These are phyloP conservation scores for Trametes cinnabarina DNA, from an alignment of 768 basidiomycete genomes.

Conservation along the genomic window DNA sequence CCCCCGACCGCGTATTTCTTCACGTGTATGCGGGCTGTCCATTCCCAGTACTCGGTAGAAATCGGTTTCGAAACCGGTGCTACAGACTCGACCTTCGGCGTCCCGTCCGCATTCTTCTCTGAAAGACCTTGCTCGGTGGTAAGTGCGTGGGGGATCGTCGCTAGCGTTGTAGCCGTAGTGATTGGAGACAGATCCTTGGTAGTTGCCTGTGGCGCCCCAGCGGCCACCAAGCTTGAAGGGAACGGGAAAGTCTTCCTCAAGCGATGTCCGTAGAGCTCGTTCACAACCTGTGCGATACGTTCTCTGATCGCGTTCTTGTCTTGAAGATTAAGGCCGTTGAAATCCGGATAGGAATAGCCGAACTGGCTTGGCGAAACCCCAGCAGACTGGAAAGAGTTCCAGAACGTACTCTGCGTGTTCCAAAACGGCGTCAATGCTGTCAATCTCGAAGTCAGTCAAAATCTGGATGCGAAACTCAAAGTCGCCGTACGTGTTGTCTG, in stretches of 20 bases:
- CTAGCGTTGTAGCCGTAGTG: neutral
- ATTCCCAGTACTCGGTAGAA: slow-evolving; percentile 30
- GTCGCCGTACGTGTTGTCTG: slow-evolving; percentile 5
- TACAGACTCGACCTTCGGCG: neutral
- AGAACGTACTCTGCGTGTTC: slow-evolving; percentile 37
- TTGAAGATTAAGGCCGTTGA: slow-evolving; percentile 38
- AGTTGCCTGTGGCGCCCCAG: neutral
- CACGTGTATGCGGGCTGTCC: slow-evolving; percentile 42
- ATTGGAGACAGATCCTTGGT: neutral
- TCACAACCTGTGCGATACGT: slow-evolving; percentile 37
- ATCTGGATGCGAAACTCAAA: neutral
- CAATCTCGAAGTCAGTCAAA: neutral
- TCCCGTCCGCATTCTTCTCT: neutral
- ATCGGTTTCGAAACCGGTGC: neutral
- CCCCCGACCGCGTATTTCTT: slow-evolving; percentile 43
- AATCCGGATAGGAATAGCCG: slow-evolving; percentile 52
- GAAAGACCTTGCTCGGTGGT: neutral
- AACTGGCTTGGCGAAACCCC: slow-evolving; percentile 31
- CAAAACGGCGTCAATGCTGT: slow-evolving; percentile 49
- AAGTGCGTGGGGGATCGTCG: neutral
- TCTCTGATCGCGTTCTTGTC: slow-evolving; percentile 14
- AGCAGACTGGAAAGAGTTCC: slow-evolving; percentile 35
- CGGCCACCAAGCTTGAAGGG: neutral
- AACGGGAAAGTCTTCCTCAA: neutral
- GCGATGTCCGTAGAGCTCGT: slow-evolving; percentile 30